phyloP scores from a whole-genome alignment of 2,329 filamentous ascomycete species.

The Sarocladium kiliense region DNA sequence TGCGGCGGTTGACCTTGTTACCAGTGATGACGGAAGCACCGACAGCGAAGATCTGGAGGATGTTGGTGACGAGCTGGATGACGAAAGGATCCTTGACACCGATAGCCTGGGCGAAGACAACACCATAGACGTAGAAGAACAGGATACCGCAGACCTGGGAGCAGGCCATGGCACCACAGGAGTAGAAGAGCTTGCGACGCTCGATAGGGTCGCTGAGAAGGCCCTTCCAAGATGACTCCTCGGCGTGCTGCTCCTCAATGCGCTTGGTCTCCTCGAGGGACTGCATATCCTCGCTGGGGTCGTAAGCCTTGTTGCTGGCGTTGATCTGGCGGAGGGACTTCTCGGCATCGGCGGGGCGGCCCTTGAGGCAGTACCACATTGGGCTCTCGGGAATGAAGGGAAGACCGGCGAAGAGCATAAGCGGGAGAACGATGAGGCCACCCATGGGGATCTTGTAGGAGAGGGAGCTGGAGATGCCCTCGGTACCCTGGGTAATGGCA shows the following conservation, averaged over 20 bases:
- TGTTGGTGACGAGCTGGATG: conserved; percentile 31
- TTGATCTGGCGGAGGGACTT: conserved; percentile 28
- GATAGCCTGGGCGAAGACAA: conserved; percentile 33
- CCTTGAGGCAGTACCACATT: conserved; percentile 26
- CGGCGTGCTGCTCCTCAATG: conserved; percentile 19
- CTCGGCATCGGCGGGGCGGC: conserved; percentile 21
- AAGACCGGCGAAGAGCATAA: conserved; percentile 18
- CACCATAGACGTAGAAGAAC: conserved; percentile 36
- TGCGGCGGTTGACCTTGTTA: conserved; percentile 30
- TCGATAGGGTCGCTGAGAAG: conserved; percentile 35
- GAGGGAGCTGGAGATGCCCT: conserved; percentile 17
- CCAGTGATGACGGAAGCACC: conserved; percentile 26
- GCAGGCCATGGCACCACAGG: conserved; percentile 33
- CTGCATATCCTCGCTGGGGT: conserved; percentile 16
- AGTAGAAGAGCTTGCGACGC: conserved; percentile 36
- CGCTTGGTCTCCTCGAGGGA: conserved; percentile 18
- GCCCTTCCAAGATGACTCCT: conserved; percentile 29
- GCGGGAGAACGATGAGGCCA: conserved; percentile 19
- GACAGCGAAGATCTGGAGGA: conserved; percentile 33
- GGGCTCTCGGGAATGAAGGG: conserved; percentile 22
- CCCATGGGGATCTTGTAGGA: conserved; percentile 23
- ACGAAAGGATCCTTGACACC: conserved; percentile 30
- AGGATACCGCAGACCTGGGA: conserved; percentile 41
- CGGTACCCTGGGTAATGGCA: conserved; percentile 21
- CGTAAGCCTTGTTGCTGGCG: conserved; percentile 23